phyloP scores from a whole-genome alignment of 192 early-diverging fungal species.

The Lobosporangium transversale region DNA sequence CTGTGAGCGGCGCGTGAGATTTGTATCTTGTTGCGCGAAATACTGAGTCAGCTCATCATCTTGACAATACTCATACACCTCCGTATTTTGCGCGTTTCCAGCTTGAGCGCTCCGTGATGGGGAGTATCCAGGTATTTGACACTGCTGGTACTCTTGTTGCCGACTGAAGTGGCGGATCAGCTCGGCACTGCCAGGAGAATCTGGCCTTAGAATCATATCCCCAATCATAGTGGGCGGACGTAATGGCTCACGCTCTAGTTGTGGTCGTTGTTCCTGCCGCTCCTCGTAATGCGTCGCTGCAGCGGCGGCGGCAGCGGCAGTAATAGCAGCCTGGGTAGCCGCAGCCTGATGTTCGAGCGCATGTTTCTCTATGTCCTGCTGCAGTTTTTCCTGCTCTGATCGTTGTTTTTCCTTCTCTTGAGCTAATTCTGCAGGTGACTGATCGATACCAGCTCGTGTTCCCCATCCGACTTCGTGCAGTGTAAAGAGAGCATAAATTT shows the following conservation, averaged over 20 bases:
- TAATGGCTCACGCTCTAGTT: slow-evolving; percentile 1
- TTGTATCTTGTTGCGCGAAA: slow-evolving; percentile 40
- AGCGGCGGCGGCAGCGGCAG: slow-evolving; percentile 38
- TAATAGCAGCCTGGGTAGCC: slow-evolving; percentile 24
- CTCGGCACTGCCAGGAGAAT: slow-evolving; percentile 42
- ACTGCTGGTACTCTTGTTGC: slow-evolving; percentile 38
- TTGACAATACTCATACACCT: slow-evolving; percentile 48
- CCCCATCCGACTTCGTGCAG: slow-evolving; percentile 78
- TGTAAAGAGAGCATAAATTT: slow-evolving; percentile 77
- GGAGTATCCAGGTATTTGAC: slow-evolving; percentile 4
- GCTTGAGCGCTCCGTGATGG: neutral
- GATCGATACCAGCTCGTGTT: slow-evolving; percentile 66
- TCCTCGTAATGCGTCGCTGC: slow-evolving; percentile 25
- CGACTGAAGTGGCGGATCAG: slow-evolving; percentile 46
- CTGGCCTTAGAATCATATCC: slow-evolving; percentile 12
- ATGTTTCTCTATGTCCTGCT: slow-evolving; percentile 30
- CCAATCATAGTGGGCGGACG: neutral
- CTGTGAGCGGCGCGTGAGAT: neutral
- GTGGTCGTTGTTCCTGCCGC: slow-evolving; percentile 25
- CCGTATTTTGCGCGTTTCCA: slow-evolving; percentile 7
- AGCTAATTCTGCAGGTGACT: slow-evolving; percentile 47
- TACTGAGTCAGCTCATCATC: slow-evolving; percentile 53
- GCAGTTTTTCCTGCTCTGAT: slow-evolving; percentile 9
- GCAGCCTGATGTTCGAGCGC: slow-evolving; percentile 8
- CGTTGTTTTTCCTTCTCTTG: slow-evolving; percentile 55